phyloP scores from a whole-genome alignment of 2,329 filamentous ascomycete genomes.

The Akanthomyces uredinophilus region DNA sequence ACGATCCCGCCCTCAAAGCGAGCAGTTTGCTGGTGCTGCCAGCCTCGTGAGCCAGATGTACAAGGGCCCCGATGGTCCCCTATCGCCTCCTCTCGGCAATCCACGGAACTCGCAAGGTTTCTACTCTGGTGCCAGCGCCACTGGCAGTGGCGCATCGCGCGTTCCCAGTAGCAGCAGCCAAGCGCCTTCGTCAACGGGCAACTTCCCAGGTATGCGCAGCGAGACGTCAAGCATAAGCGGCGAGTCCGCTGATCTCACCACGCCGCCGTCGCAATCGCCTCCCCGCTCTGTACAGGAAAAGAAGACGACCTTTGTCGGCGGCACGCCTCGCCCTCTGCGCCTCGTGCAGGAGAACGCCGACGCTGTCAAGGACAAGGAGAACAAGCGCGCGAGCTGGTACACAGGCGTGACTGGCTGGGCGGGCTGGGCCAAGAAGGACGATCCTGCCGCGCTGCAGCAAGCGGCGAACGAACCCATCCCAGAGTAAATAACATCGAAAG shows the following conservation, averaged over 20 bases:
- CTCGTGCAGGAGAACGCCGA: slow-evolving; percentile 75
- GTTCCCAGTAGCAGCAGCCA: slow-evolving; percentile 45
- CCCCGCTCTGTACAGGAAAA: slow-evolving; percentile 48
- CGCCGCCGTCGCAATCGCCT: slow-evolving; percentile 48
- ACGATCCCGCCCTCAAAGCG: slow-evolving; percentile 55
- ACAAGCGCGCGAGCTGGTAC: slow-evolving; percentile 60
- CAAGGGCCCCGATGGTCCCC: slow-evolving; percentile 61
- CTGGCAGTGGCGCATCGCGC: slow-evolving; percentile 46
- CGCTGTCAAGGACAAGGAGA: slow-evolving; percentile 41
- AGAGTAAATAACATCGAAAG: slow-evolving; percentile 24
- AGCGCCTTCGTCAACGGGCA: slow-evolving; percentile 44
- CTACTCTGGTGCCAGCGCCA: slow-evolving; percentile 48
- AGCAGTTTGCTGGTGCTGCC: slow-evolving; percentile 57
- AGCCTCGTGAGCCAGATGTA: slow-evolving; percentile 87
- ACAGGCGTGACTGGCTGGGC: slow-evolving; percentile 48
- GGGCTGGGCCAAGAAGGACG: slow-evolving; percentile 48
- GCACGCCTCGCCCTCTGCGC: slow-evolving; percentile 77
- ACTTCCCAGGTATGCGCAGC: slow-evolving; percentile 68
- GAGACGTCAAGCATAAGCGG: slow-evolving; percentile 61
- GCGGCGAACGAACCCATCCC: slow-evolving; percentile 28
- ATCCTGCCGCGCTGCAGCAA: slow-evolving; percentile 21
- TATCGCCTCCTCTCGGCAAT: slow-evolving; percentile 54
- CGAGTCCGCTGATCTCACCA: slow-evolving; percentile 55
- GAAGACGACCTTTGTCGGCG: slow-evolving; percentile 53
- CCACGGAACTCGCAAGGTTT: slow-evolving; percentile 59